Evolutionary conservation across 345 rosid species (phyloP).

Genomic region (Gossypium arboreum): DNA sequence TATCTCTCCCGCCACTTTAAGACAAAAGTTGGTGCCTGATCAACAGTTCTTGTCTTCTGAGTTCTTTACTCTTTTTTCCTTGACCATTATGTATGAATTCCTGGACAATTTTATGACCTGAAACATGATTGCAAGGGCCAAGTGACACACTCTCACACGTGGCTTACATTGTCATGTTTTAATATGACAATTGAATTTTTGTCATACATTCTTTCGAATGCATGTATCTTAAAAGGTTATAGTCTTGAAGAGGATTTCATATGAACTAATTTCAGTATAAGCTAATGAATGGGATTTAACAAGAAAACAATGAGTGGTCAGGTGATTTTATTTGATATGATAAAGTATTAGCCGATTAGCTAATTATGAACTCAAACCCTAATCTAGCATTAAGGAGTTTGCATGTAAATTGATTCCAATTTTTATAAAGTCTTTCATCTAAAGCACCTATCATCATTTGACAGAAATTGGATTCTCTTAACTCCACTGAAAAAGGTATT

Average conservation of each 20-base stretch:
- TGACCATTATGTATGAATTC: conserved; percentile 24
- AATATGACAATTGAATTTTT: neutral
- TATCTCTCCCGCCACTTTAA: conserved; percentile 37
- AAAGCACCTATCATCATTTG: neutral
- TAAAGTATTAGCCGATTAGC: neutral
- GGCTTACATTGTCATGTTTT: conserved; percentile 6
- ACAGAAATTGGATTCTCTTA: neutral
- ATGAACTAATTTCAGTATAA: neutral
- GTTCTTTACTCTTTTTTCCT: neutral
- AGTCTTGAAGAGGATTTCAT: neutral
- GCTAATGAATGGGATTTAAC: neutral
- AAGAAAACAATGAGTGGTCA: neutral
- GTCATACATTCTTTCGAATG: neutral
- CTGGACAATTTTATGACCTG: conserved; percentile 33
- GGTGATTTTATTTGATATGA: neutral
- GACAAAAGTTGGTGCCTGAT: conserved; percentile 25
- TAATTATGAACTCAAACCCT: neutral
- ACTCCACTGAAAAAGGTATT: neutral
- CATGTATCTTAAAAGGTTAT: neutral
- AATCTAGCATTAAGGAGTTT: neutral
- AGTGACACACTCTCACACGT: conserved; percentile 18
- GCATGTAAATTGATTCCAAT: neutral
- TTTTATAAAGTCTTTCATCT: neutral
- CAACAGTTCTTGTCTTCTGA: conserved; percentile 20
- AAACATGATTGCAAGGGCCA: conserved; percentile 22